Conservation (phyloP, 129 eudicot species). For the Tanacetum coccineum region DNA sequence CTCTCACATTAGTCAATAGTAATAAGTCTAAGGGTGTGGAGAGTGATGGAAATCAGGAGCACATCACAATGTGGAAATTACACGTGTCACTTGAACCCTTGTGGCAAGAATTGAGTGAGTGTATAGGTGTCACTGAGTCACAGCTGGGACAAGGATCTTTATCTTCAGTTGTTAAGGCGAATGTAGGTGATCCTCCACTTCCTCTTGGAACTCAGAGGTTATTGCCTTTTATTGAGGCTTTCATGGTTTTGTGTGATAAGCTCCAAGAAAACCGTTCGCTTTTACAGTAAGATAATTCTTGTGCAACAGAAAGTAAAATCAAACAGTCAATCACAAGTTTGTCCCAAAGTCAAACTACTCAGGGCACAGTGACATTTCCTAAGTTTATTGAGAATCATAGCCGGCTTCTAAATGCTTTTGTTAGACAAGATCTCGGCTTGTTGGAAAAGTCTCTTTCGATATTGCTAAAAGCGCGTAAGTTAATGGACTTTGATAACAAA, state of each 20-base stretch:
- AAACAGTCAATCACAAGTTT: neutral
- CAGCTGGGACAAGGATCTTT: neutral
- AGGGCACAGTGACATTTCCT: neutral
- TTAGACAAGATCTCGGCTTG: neutral
- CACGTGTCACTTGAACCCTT: neutral
- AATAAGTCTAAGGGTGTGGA: neutral
- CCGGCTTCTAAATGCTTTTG: neutral
- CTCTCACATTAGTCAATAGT: neutral
- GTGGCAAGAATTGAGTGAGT: neutral
- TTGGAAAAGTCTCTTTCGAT: neutral
- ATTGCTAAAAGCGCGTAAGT: too few relatives aligned
- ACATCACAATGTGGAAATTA: neutral
- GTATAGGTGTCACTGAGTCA: neutral
- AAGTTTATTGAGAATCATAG: constrained; percentile 1
- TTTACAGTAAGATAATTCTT: neutral
- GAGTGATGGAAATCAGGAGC: neutral
- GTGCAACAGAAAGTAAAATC: constrained; percentile 4
- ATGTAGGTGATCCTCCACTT: neutral
- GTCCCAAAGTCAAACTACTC: neutral
- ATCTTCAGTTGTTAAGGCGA: neutral
- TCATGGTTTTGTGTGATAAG: too few relatives aligned
- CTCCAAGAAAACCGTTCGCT: too few relatives aligned
- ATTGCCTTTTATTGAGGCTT: neutral
- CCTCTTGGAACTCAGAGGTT: constrained; percentile 1
- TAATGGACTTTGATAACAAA: too few relatives aligned